phyloP scores from a whole-genome alignment of 768 basidiomycete species.

The Agrocybe chaxingu region DNA sequence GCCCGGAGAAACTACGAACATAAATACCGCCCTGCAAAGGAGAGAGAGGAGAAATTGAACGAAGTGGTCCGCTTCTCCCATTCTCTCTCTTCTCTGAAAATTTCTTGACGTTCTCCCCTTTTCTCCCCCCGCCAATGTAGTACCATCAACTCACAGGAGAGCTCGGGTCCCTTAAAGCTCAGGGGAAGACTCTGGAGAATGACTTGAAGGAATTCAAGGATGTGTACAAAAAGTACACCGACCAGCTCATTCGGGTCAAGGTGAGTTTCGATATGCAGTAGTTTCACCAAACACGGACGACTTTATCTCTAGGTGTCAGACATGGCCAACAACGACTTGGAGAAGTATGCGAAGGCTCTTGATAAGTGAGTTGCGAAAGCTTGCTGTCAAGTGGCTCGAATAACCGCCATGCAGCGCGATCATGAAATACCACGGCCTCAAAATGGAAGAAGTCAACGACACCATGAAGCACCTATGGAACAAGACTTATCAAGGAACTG shows the following conservation, averaged over 20 bases:
- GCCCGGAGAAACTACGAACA: constrained; percentile 83
- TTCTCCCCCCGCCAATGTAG: constrained; percentile 31
- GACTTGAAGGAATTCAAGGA: constrained; percentile 87
- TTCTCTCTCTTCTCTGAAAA: not conserved
- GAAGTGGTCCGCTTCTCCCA: constrained; percentile 46
- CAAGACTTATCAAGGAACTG: constrained; percentile 98
- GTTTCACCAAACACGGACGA: not conserved
- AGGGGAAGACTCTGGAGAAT: constrained; percentile 58
- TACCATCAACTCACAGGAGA: constrained; percentile 83
- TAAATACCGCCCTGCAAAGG: constrained; percentile 69
- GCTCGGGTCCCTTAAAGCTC: constrained; percentile 66
- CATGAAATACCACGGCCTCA: constrained; percentile 95
- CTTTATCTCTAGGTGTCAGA: constrained; percentile 76
- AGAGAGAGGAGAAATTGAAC: constrained; percentile 69
- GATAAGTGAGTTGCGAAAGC: constrained; percentile 68
- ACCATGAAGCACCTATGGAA: constrained; percentile 97
- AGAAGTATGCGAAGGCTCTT: constrained; percentile 96
- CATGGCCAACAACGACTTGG: constrained; percentile 94
- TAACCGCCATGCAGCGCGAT: constrained; percentile 65
- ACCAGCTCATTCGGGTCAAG: constrained; percentile 94
- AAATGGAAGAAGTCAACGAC: constrained; percentile 99
- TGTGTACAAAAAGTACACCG: constrained; percentile 80
- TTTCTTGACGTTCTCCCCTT: not conserved
- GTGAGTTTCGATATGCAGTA: constrained; percentile 31
- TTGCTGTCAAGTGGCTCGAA: not conserved